Evolutionary conservation across 495 filamentous ascomycete genomes (phyloP), one percentile per base, ranked within the genome.

Genomic region (Platismatia glauca): DNA sequence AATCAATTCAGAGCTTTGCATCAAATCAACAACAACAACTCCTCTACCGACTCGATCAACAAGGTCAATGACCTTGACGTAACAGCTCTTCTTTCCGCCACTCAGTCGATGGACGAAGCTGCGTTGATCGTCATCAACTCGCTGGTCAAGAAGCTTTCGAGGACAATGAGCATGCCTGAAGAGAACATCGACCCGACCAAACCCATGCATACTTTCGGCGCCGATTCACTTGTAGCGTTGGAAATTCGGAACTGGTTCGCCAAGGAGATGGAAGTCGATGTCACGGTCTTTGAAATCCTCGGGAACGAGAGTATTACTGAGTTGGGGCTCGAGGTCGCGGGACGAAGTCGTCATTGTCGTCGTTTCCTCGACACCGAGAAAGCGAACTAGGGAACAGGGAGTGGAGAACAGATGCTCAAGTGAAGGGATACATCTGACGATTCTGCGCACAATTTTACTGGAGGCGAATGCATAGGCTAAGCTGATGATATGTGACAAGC

Each of bases 171-270:
- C 27, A 20, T 35, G 7, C 38, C 38, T 16, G 7, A 7, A 8
- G 38, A 27, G 22, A 22, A 58, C 22, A 41, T 58, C 22, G 56
- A 58, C 22, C 7, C n/a, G 16, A 39, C 15, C 7, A 58, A 22
- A 1, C 34, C 56, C 1, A 16, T 27, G 31, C 63, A 67, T 11
- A 48, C 59, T 15, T 73, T 68, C 57, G 73, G 73, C 16, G 68
- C 76, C 24, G 75, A 77, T 55, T 77, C 75, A 2, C 66, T 76
- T 18, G 72, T 73, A 50, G 72, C 74, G 3, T 69, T 74, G 8
- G 72, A 71, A 5, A 58, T 76, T 9, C 70, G 74, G 22, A 74
- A 73, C 43, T 77, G 75, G 75, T 65, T 76, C 16, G 59, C 35
- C 12, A 70, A 70, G 58, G 68, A 66, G 44, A 63, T 73, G 13